Evolutionary conservation across 164 flowering plant genomes (phyloP), one percentile per base, ranked within the genome.

Genomic region (Cinnamomum micranthum): DNA sequence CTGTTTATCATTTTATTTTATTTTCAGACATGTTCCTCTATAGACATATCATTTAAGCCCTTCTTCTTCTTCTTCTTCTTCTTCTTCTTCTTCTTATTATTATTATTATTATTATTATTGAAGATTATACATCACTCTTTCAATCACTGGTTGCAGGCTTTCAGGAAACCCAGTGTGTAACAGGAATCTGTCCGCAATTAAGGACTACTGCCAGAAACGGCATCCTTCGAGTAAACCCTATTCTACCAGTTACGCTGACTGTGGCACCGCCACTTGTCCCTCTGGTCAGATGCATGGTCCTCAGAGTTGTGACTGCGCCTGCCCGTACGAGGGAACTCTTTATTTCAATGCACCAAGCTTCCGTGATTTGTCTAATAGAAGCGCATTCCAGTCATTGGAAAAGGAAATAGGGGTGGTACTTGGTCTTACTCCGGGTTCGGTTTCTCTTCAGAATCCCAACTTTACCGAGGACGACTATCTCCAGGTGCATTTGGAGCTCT

Each of bases 91-190:
- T n/a, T n/a, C n/a, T n/a, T n/a, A n/a, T n/a, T n/a, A n/a, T n/a
- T n/a, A n/a, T n/a, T n/a, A 63, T 20, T 11, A 20, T 23, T 23
- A n/a, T 25, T 25, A 31, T 63, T 25, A 11, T 63, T 13, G 11
- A 22, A 22, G 47, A 41, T 6, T 7, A 64, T 24, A 4, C 28
- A 64, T 24, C 25, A 22, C 14, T 64, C 27, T 66, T 6, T 70
- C 17, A 19, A 33, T 50, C 60, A 69, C 70, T 71, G 41, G 23
- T 62, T 78, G 76, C 84, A 90, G 91, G 70, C 88, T 90, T 27
- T 50, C 85, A n/a, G 98, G 93, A n/a, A 93, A 93, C 50, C 98
- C 97, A 22, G 91, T 87, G 2, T 93, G 98, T 77, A 15, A 69
- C 1, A 6, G 3, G 0, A 33, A 69, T 50, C 73, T 74, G 58